phyloP scores from a whole-genome alignment of 306 rosid species.

The Vigna hirtella region DNA sequence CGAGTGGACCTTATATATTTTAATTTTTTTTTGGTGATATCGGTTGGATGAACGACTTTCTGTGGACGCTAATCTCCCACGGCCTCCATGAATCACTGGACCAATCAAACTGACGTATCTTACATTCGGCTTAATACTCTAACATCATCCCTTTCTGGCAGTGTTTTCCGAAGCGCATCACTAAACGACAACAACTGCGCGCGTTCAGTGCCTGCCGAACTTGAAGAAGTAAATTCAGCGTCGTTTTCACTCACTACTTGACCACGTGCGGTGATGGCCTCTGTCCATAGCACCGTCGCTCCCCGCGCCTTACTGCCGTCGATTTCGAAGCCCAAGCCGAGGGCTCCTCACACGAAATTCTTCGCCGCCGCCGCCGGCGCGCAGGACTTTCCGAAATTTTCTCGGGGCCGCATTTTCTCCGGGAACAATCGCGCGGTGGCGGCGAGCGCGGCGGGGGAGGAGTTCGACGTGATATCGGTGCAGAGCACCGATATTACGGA shows the following conservation, averaged over 20 bases:
- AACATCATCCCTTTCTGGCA: background rate
- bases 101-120: background rate
- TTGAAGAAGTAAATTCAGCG: slow-evolving; percentile 39
- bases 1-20: too few relatives aligned
- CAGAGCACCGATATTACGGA: slow-evolving; percentile 67
- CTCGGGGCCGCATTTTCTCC: slow-evolving; percentile 40
- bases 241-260: slow-evolving; percentile 44
- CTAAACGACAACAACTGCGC: slow-evolving; percentile 20
- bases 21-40: slow-evolving; percentile 11
- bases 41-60: background rate
- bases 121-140: background rate
- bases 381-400: slow-evolving; percentile 35
- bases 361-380: background rate
- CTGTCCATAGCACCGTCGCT: slow-evolving; percentile 62
- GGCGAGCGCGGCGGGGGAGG: slow-evolving; percentile 58
- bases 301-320: slow-evolving; percentile 61
- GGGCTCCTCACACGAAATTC: slow-evolving; percentile 30
- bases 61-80: slow-evolving; percentile 51
- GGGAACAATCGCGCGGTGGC: slow-evolving; percentile 45
- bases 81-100: background rate
- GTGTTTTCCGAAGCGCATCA: background rate
- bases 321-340: slow-evolving; percentile 47
- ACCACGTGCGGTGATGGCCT: slow-evolving; percentile 61
- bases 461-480: slow-evolving; percentile 64
- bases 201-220: background rate